Base-by-base conservation (phyloP, 352 stramenopile genomes). In the Pythium dissotocum region DNA sequence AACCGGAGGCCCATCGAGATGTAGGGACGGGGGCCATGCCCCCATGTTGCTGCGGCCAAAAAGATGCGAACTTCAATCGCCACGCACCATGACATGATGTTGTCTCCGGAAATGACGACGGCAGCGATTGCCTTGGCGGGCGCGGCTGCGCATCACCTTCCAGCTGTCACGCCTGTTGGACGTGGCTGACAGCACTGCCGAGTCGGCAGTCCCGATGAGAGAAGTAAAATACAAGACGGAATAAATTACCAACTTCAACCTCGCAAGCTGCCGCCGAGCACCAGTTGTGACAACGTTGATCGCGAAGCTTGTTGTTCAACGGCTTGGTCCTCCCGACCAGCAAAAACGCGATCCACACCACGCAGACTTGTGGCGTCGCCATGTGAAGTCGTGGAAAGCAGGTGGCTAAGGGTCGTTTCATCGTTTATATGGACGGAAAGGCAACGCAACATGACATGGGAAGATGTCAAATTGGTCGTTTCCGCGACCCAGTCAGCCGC, bases 201-300 rank as follows among this genome's bases (percentile, higher is more conserved):
- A 67, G 24, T 28, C 40, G 5, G 10, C 38, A 62, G 18, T 12
- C 33, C 10, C 33, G 33, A 38, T 38, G 33, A 57, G 14, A 40
- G 48, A 63, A 69, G 61, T 58, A 52, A 69, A 40, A 53, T 40
- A 69, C 21, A 24, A 24, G 21, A 24, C 38, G 12, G 44, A 28
- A 63, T 63, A 69, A 69, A 62, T 69, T 69, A 69, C 54, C 63
- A 63, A 63, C 63, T 69, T 69, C 63, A 69, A 69, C 6, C 3
- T 61, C 0, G 51, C 13, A 35, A 21, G 6, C 51, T 9, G 13
- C n/a, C 10, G 8, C 12, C 6, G 51, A 16, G 9, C 24, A 16
- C 21, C 51, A 32, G 35, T 40, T 40, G 35, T 40, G 35, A 40
- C 6, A 0, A 1, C 6, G 35, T 40, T 1, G 35, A 40, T 40